Conservation (phyloP, 2,329 filamentous ascomycete species). For the Exophiala phaeomuriformis region DNA sequence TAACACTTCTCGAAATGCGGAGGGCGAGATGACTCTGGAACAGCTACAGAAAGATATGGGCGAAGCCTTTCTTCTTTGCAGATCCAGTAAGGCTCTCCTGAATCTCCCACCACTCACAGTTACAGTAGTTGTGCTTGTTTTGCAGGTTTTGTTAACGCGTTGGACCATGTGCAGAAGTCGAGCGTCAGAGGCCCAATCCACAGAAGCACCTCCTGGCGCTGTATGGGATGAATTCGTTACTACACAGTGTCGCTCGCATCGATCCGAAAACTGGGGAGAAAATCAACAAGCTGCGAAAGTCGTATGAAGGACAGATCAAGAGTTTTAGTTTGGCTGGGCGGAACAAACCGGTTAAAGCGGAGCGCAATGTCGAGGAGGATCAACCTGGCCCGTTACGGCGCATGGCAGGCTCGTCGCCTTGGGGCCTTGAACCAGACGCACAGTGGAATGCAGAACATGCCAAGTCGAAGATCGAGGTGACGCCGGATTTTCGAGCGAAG, state of each 20-base stretch:
- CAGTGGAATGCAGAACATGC: constrained; percentile 47
- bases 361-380: constrained; percentile 28
- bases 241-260: constrained; percentile 51
- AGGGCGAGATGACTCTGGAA: constrained; percentile 33
- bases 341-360: constrained; percentile 43
- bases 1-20: not conserved
- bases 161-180: constrained; percentile 35
- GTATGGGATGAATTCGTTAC: constrained; percentile 50
- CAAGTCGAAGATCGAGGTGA: constrained; percentile 40
- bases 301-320: constrained; percentile 47
- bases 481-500: constrained; percentile 36
- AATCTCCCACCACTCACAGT: constrained; percentile 32
- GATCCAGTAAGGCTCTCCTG: constrained; percentile 46
- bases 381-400: constrained; percentile 32
- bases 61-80: constrained; percentile 43
- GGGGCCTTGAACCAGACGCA: constrained; percentile 43
- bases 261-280: constrained; percentile 59
- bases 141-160: constrained; percentile 38
- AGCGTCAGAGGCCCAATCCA: constrained; percentile 48
- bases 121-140: constrained; percentile 14
- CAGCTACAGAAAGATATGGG: constrained; percentile 42
- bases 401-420: constrained; percentile 31
- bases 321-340: constrained; percentile 41
- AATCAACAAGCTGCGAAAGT: constrained; percentile 54
- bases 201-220: constrained; percentile 53